Evolutionary conservation across 2,329 filamentous ascomycete genomes (phyloP).

Genomic region (Diaporthe citrichinensis): DNA sequence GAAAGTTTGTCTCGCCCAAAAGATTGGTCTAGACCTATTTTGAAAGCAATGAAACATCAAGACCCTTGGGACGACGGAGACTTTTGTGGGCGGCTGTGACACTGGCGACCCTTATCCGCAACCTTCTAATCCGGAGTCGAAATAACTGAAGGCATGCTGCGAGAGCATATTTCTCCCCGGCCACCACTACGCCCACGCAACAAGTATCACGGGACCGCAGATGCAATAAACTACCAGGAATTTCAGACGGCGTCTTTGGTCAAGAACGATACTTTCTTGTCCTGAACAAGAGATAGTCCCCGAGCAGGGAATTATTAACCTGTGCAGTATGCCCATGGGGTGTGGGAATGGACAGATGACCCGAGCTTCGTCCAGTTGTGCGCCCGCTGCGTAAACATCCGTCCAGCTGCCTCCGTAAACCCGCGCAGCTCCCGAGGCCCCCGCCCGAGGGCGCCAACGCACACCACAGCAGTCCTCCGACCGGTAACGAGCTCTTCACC

Average conservation of each 20-base stretch:
- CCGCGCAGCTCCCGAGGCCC: conserved; percentile 32
- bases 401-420: conserved; percentile 31
- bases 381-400: conserved; percentile 2
- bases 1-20: conserved; percentile 18
- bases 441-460: conserved; percentile 33
- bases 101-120: not conserved
- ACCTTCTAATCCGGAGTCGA: not conserved
- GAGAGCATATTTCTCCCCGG: not conserved
- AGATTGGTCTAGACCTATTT: conserved; percentile 16
- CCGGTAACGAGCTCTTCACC: conserved; percentile 2
- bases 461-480: conserved; percentile 31
- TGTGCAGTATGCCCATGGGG: not conserved
- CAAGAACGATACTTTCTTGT: not conserved
- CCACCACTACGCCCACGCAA: not conserved
- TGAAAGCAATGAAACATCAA: conserved; percentile 14
- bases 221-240: not conserved
- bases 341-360: not conserved
- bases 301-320: not conserved
- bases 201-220: not conserved
- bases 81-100: not conserved
- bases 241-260: not conserved
- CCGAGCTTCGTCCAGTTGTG: not conserved
- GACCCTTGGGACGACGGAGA: conserved; percentile 13
- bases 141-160: not conserved
- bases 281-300: not conserved